These are phyloP conservation scores for Thalia dealbata DNA, from an alignment of 176 grass and related monocot species.

Conservation along the genomic window DNA sequence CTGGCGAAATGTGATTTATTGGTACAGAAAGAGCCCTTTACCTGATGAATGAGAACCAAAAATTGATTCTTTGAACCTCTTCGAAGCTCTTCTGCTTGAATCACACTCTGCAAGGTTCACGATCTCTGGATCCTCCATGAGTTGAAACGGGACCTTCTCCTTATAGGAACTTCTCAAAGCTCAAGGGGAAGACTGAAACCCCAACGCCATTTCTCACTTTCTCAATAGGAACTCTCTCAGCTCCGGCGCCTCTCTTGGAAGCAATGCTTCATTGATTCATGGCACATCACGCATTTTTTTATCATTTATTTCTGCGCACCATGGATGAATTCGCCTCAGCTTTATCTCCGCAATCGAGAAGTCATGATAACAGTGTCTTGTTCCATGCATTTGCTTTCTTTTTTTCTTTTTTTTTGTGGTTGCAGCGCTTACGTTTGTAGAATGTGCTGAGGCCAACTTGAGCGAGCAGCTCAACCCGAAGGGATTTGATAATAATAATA, in stretches of 20 bases:
- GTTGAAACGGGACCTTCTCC: neutral
- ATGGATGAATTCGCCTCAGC: neutral
- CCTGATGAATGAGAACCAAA: neutral
- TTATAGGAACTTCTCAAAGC: neutral
- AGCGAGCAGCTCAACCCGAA: too few species aligned
- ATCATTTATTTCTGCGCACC: neutral
- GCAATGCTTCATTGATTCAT: neutral
- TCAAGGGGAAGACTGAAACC: neutral
- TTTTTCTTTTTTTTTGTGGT: too few species aligned
- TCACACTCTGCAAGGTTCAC: neutral
- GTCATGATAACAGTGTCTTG: neutral
- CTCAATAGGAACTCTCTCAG: too few species aligned
- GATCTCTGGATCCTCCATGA: neutral
- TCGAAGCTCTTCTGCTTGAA: neutral
- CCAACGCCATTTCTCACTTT: neutral
- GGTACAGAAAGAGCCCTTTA: neutral
- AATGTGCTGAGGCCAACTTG: too few species aligned
- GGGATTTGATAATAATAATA: too few species aligned
- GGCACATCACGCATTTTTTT: neutral
- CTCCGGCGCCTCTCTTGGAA: neutral
- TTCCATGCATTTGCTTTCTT: neutral
- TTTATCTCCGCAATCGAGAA: conserved; percentile 8
- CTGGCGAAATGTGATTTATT: too few species aligned
- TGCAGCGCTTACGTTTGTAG: too few species aligned
- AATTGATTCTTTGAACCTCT: neutral